These are phyloP conservation scores for Harringtonia aguacate DNA, from an alignment of 2,329 filamentous ascomycete species.

Conservation along the genomic window DNA sequence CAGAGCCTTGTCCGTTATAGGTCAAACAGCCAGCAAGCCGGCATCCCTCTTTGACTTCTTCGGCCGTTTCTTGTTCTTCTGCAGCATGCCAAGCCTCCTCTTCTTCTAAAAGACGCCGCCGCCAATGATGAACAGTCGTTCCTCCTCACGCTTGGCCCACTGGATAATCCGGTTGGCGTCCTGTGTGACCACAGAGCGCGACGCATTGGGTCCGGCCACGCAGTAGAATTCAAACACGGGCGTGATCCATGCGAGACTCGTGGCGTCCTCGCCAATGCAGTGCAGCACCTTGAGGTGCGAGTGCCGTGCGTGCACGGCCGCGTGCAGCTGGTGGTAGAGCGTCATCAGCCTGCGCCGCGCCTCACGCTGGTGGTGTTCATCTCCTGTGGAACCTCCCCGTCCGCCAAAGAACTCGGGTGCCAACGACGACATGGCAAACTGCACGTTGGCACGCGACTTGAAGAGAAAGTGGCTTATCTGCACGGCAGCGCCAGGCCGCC, in stretches of 20 bases:
- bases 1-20: too few species aligned
- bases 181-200: constrained; percentile 59
- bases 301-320: constrained; percentile 73
- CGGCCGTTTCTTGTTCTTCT: too few species aligned
- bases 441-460: constrained; percentile 88
- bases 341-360: constrained; percentile 65
- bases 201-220: constrained; percentile 68
- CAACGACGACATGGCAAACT: constrained; percentile 85
- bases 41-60: too few species aligned
- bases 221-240: constrained; percentile 91
- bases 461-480: constrained; percentile 87
- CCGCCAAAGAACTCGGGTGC: constrained; percentile 35
- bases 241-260: constrained; percentile 82
- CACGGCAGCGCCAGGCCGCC: constrained; percentile 45
- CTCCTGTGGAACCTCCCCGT: too few species aligned
- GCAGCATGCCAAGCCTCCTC: not conserved
- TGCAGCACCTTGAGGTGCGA: constrained; percentile 82
- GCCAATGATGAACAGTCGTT: constrained; percentile 91
- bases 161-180: constrained; percentile 82
- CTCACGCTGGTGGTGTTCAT: constrained; percentile 26
- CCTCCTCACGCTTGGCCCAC: constrained; percentile 87
- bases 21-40: not conserved
- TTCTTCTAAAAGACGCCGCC: constrained; percentile 65
- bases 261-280: constrained; percentile 60
- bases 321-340: constrained; percentile 76